These are phyloP conservation scores for Neospermospora avenae DNA, from an alignment of 2,329 filamentous ascomycete genomes.

Conservation along the genomic window DNA sequence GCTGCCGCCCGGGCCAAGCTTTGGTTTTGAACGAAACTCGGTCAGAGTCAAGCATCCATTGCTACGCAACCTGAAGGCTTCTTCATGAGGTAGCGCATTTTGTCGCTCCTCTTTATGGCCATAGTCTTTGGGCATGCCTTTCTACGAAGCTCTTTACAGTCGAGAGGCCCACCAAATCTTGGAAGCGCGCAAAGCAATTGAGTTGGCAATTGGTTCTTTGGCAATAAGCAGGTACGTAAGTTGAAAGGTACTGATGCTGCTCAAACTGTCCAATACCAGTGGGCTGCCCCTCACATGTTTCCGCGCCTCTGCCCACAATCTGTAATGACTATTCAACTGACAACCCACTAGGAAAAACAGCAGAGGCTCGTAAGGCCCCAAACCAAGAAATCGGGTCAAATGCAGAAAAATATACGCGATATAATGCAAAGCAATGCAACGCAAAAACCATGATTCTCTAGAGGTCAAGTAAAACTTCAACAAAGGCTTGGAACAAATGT, in stretches of 20 bases:
- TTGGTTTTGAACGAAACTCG: background rate
- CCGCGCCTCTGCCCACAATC: background rate
- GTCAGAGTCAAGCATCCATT: background rate
- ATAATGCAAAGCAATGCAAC: background rate
- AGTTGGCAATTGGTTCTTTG: too few species aligned
- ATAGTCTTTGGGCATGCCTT: too few species aligned
- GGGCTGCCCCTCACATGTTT: background rate
- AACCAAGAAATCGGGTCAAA: background rate
- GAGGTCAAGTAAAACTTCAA: too few species aligned
- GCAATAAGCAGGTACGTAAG: background rate
- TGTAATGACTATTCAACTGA: background rate
- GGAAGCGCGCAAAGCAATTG: too few species aligned
- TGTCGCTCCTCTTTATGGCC: too few species aligned
- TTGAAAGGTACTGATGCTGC: background rate
- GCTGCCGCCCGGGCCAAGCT: background rate
- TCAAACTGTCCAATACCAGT: background rate
- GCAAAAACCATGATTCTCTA: too few species aligned
- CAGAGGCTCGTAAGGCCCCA: background rate
- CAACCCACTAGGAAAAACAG: background rate
- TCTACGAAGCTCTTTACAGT: too few species aligned
- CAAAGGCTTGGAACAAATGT: background rate
- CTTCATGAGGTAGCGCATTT: too few species aligned
- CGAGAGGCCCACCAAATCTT: too few species aligned
- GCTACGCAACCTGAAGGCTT: too few species aligned
- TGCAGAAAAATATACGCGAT: too few species aligned